Evolutionary conservation across 768 basidiomycete genomes (phyloP), one percentile per base, ranked within the genome.

Genomic region (Candolleomyces eurysporus): DNA sequence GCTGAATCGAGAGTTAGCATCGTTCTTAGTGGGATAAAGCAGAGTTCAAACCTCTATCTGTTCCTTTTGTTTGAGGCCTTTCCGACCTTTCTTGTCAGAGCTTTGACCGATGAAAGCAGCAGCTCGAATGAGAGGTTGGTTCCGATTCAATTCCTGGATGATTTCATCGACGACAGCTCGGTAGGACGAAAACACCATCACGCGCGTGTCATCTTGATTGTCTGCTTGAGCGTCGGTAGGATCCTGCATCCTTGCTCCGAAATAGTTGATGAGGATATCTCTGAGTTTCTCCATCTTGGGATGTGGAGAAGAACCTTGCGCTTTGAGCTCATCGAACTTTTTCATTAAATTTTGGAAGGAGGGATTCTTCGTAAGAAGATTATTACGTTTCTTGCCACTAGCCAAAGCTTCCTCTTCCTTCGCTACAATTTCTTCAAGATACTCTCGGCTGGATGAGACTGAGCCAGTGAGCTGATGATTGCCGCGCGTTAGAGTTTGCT

Each of bases 171-270:
- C 94, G 40, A 89, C 92, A 57, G 91, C 87, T 60, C 97, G 80
- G 72, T 85, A 96, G n/a, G 91, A 89, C 57, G 90, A 90, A 70
- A 98, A 99, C 17, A 99, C 92, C 90, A 98, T 99, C 19, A 89
- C 92, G 63, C 88, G 83, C 2, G 93, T 93, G 50, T 84, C 50
- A 82, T 90, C 62, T 67, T 31, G 71, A 7, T 73, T 71, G 11
- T 68, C 68, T 5, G 63, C 64, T 8, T 63, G 66, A 55, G 72
- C 74, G 14, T 74, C 77, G 30, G 66, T 80, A 19, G 74, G 74
- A 7, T 81, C 80, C n/a, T 74, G 73, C 50, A 82, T 68, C 52
- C 75, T 76, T 60, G 84, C 76, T 4, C 81, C 83, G 69, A 98
- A 97, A 72, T 97, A 91, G 48, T 92, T 84, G 17, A 96, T 73